phyloP scores from a whole-genome alignment of 2,329 filamentous ascomycete species.

The Apiospora hydei region DNA sequence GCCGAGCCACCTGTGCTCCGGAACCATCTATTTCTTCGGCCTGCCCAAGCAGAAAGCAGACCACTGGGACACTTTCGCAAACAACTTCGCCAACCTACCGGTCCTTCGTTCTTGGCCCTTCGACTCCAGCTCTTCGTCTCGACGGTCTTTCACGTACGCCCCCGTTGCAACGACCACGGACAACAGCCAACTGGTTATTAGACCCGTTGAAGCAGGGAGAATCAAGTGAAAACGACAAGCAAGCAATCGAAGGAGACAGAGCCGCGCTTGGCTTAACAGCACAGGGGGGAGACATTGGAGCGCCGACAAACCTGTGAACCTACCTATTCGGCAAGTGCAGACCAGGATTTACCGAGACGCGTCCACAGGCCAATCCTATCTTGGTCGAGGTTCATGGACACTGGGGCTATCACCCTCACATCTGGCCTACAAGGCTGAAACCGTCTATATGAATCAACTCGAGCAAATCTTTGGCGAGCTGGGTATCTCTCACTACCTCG shows the following conservation, averaged over 20 bases:
- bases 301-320: not conserved
- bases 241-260: not conserved
- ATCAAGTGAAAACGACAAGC: not conserved
- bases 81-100: not conserved
- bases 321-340: not conserved
- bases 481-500: slow-evolving; percentile 79
- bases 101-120: not conserved
- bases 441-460: slow-evolving; percentile 66
- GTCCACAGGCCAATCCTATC: not conserved
- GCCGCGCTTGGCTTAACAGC: not conserved
- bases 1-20: not conserved
- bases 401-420: not conserved
- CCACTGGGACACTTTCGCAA: not conserved
- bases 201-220: slow-evolving; percentile 15
- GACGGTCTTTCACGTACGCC: not conserved
- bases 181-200: slow-evolving; percentile 38
- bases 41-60: not conserved
- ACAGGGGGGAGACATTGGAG: not conserved
- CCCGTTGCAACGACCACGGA: not conserved
- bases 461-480: slow-evolving; percentile 74
- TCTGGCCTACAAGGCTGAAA: slow-evolving; percentile 24
- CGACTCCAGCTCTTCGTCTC: not conserved
- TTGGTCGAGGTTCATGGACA: slow-evolving; percentile 21
- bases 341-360: not conserved
- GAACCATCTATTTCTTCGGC: not conserved